phyloP scores from a whole-genome alignment of 176 grass and related monocot genomes.

The Carex littledalei region DNA sequence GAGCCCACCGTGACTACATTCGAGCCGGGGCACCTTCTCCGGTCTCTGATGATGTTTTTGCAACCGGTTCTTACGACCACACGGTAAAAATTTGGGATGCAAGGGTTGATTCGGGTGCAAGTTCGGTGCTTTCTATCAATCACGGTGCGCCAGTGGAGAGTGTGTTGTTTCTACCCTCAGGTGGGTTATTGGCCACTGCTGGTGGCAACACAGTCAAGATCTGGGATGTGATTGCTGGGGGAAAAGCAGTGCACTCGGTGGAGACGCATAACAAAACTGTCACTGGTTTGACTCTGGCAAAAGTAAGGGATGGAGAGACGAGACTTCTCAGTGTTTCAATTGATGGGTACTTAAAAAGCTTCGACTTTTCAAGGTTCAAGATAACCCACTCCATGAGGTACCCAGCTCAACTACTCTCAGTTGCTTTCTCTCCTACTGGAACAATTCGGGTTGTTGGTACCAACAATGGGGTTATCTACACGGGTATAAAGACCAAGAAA shows the following conservation, averaged over 20 bases:
- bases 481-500: conserved; percentile 48
- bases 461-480: conserved; percentile 61
- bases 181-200: conserved; percentile 67
- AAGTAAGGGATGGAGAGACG: conserved; percentile 39
- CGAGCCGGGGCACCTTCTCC: conserved; percentile 67
- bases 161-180: conserved; percentile 76
- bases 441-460: conserved; percentile 58
- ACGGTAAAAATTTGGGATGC: conserved; percentile 79
- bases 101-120: conserved; percentile 29
- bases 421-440: conserved; percentile 71
- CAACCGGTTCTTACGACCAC: conserved; percentile 77
- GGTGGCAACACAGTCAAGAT: conserved; percentile 81
- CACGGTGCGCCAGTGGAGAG: conserved; percentile 71
- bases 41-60: conserved; percentile 48
- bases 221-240: conserved; percentile 87
- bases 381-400: conserved; percentile 69
- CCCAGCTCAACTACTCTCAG: conserved; percentile 55
- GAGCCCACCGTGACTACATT: conserved; percentile 84
- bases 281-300: conserved; percentile 45
- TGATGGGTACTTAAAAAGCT: conserved; percentile 92
- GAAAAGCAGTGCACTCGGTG: conserved; percentile 50
- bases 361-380: conserved; percentile 76
- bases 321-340: conserved; percentile 76
- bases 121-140: conserved; percentile 36
- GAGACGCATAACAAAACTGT: conserved; percentile 94